Conservation (phyloP, 2,329 filamentous ascomycete genomes). For the Laburnicola sp. region DNA sequence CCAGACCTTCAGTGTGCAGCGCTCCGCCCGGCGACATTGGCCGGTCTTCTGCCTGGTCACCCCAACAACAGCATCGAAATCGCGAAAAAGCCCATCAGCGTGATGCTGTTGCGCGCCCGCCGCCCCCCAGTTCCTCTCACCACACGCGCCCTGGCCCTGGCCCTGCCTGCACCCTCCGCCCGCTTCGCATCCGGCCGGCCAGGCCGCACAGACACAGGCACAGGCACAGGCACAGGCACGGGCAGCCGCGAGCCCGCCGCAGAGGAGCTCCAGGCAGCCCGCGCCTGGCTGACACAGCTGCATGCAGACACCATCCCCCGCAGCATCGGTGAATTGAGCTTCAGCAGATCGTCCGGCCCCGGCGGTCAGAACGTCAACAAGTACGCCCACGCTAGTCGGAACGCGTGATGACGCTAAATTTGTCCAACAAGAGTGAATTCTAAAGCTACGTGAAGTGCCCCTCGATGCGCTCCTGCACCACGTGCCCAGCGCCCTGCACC, state of each 20-base stretch:
- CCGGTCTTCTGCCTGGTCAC: too few species aligned
- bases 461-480: conserved; percentile 56
- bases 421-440: conserved; percentile 62
- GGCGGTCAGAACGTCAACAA: conserved; percentile 72
- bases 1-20: too few species aligned
- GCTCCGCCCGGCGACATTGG: too few species aligned
- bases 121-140: conserved; percentile 11
- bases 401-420: conserved; percentile 15
- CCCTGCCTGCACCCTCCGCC: conserved; percentile 9
- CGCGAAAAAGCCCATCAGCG: too few species aligned
- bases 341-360: conserved; percentile 66
- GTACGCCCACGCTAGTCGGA: conserved; percentile 43
- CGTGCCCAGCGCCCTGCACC: conserved; percentile 59
- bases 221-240: too few species aligned
- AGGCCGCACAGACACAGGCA: too few species aligned
- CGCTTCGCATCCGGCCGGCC: conserved; percentile 12
- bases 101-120: conserved; percentile 8
- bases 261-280: conserved; percentile 49
- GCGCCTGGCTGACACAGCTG: conserved; percentile 60
- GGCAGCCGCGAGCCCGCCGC: conserved; percentile 18
- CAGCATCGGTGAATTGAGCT: conserved; percentile 61
- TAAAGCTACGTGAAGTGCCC: conserved; percentile 64
- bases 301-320: conserved; percentile 59
- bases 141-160: not conserved
- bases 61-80: too few species aligned